Conservation (phyloP, 495 filamentous ascomycete genomes). For the Penicillium salamii region DNA sequence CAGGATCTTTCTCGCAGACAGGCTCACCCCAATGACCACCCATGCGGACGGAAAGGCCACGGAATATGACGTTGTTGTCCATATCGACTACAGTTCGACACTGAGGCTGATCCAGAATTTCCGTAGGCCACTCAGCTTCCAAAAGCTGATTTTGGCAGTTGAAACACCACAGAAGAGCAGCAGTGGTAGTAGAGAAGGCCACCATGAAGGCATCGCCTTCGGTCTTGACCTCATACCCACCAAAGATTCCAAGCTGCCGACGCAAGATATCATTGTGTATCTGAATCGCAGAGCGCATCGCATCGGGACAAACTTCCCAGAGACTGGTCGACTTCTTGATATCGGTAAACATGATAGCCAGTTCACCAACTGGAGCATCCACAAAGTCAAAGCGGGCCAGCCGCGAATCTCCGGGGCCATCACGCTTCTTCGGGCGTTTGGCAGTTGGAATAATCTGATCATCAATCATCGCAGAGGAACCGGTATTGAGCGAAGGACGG, state of each 20-base stretch:
- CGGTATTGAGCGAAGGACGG: slow-evolving; percentile 75
- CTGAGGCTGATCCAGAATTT: slow-evolving; percentile 82
- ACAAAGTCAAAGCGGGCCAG: slow-evolving; percentile 86
- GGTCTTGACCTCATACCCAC: slow-evolving; percentile 98
- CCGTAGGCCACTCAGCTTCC: slow-evolving; percentile 86
- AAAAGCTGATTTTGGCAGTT: slow-evolving; percentile 85
- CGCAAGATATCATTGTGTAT: slow-evolving; percentile 96
- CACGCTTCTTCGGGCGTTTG: slow-evolving; percentile 62
- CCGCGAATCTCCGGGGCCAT: slow-evolving; percentile 73
- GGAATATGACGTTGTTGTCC: slow-evolving; percentile 86
- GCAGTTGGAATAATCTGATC: slow-evolving; percentile 63
- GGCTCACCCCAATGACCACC: slow-evolving; percentile 93
- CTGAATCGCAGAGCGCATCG: slow-evolving; percentile 94
- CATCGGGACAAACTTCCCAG: slow-evolving; percentile 93
- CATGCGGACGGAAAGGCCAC: slow-evolving; percentile 93
- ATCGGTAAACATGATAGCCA: slow-evolving; percentile 96
- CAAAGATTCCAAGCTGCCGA: slow-evolving; percentile 86
- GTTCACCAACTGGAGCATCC: slow-evolving; percentile 81
- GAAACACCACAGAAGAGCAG: slow-evolving; percentile 93
- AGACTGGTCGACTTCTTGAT: slow-evolving; percentile 97
- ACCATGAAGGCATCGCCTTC: slow-evolving; percentile 99
- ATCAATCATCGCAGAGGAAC: slow-evolving; percentile 65
- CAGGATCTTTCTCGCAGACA: slow-evolving; percentile 90
- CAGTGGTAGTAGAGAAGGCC: slow-evolving; percentile 91
- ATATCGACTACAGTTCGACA: slow-evolving; percentile 78